Evolutionary conservation across 345 rosid genomes (phyloP).

Genomic region (Arabidopsis suecica): DNA sequence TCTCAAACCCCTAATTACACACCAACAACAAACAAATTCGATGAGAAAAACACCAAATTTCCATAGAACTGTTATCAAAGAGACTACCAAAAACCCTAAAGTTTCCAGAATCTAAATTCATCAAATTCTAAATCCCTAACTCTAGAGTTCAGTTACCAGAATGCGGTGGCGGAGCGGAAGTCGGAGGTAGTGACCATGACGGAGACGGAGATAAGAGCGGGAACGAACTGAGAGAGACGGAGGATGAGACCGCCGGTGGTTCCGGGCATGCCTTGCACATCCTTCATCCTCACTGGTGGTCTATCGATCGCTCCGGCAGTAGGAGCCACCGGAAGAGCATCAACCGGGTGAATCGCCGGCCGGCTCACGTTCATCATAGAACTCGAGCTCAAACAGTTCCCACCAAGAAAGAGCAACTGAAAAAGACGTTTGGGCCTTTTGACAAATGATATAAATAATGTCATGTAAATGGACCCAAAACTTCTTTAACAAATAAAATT

Average conservation of each 20-base stretch:
- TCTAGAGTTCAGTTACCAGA: slow-evolving; percentile 51
- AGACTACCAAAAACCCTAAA: slow-evolving; percentile 5
- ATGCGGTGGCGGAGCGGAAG: slow-evolving; percentile 70
- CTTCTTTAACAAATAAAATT: neutral
- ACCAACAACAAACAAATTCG: neutral
- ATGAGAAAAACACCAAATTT: neutral
- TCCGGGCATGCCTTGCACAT: slow-evolving; percentile 86
- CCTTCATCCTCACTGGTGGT: slow-evolving; percentile 72
- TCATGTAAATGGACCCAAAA: neutral
- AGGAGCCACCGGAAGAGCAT: slow-evolving; percentile 55
- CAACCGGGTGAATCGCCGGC: slow-evolving; percentile 82
- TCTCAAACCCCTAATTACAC: neutral
- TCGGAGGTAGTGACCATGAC: slow-evolving; percentile 78
- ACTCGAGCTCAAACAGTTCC: slow-evolving; percentile 12
- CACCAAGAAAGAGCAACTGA: slow-evolving; percentile 15
- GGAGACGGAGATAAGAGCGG: slow-evolving; percentile 61
- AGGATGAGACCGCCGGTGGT: slow-evolving; percentile 75
- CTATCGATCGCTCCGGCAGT: slow-evolving; percentile 53
- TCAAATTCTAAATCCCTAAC: neutral
- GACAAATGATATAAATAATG: neutral
- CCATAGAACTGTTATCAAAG: neutral
- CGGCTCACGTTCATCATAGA: slow-evolving; percentile 57
- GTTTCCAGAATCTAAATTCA: slow-evolving; percentile 14
- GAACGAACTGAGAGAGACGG: slow-evolving; percentile 63
- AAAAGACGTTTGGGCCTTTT: slow-evolving; percentile 14